Conservation (phyloP, 768 basidiomycete genomes). For the Amanita thiersii region DNA sequence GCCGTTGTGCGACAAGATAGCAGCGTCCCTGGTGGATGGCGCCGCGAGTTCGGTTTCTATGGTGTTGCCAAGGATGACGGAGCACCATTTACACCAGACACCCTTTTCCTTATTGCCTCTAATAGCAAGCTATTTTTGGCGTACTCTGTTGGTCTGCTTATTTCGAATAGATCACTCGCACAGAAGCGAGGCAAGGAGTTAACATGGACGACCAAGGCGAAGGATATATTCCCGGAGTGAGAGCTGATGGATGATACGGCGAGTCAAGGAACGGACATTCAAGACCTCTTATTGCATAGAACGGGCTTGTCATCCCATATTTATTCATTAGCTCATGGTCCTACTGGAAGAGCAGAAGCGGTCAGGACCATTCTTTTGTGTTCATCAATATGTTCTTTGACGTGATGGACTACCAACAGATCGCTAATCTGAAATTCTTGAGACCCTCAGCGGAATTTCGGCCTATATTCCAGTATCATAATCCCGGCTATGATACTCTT, state of each 20-base stretch:
- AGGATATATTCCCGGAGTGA: slow-evolving; percentile 32
- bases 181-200: slow-evolving; percentile 20
- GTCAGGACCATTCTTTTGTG: slow-evolving; percentile 15
- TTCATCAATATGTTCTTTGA: slow-evolving; percentile 22
- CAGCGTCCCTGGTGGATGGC: slow-evolving; percentile 22
- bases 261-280: slow-evolving; percentile 23
- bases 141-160: no score
- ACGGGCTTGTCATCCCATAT: slow-evolving; percentile 39
- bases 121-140: slow-evolving; percentile 18
- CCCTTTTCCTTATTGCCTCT: no score
- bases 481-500: slow-evolving; percentile 31
- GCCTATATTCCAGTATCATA: no score
- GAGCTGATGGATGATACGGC: slow-evolving; percentile 28
- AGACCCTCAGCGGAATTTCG: no score
- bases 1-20: slow-evolving; percentile 30
- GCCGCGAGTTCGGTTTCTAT: no score
- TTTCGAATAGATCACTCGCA: slow-evolving; percentile 24
- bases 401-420: no score
- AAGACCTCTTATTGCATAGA: no score
- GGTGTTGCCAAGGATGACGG: no score
- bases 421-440: no score
- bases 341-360: slow-evolving; percentile 27
- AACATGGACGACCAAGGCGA: slow-evolving; percentile 28
- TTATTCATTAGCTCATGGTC: slow-evolving; percentile 19
- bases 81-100: no score